Evolutionary conservation across 768 basidiomycete species (phyloP).

Genomic region (Antrodiella citrinella): DNA sequence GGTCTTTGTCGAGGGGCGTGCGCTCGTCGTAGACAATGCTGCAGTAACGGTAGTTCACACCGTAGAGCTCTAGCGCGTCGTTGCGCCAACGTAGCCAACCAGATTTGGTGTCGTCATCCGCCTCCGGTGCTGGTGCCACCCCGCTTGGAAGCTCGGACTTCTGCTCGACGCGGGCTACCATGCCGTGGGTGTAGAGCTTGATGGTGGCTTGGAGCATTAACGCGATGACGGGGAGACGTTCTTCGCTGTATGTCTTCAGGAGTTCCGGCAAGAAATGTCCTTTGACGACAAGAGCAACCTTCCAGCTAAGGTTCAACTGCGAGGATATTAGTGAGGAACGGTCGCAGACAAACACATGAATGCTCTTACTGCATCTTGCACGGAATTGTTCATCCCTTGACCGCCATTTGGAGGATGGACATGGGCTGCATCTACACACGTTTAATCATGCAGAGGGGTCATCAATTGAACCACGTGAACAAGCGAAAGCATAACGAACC

Average conservation of each 20-base stretch:
- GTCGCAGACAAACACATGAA: not conserved
- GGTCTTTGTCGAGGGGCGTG: not conserved
- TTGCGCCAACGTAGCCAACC: slow-evolving; percentile 18
- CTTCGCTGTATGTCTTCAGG: slow-evolving; percentile 20
- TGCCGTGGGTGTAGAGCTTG: slow-evolving; percentile 1
- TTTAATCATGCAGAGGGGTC: not conserved
- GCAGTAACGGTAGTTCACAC: slow-evolving; percentile 24
- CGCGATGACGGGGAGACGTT: slow-evolving; percentile 23
- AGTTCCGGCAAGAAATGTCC: slow-evolving; percentile 17
- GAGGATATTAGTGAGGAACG: not conserved
- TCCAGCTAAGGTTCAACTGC: slow-evolving; percentile 25
- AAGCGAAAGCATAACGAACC: too few species aligned
- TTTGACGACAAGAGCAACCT: slow-evolving; percentile 22
- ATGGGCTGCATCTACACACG: slow-evolving; percentile 2
- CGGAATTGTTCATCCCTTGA: slow-evolving; percentile 13
- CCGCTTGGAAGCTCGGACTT: not conserved
- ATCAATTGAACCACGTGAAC: too few species aligned
- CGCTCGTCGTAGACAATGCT: slow-evolving; percentile 12
- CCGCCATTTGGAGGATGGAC: slow-evolving; percentile 10
- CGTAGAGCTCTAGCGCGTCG: slow-evolving; percentile 17
- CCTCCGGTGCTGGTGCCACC: not conserved
- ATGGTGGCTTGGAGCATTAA: slow-evolving; percentile 21
- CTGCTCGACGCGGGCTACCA: not conserved
- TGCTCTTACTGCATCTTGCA: slow-evolving; percentile 15
- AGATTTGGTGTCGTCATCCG: slow-evolving; percentile 10